Evolutionary conservation across 2,329 filamentous ascomycete species (phyloP), one percentile per base, ranked within the genome.

Genomic region (Pyricularia sp.): DNA sequence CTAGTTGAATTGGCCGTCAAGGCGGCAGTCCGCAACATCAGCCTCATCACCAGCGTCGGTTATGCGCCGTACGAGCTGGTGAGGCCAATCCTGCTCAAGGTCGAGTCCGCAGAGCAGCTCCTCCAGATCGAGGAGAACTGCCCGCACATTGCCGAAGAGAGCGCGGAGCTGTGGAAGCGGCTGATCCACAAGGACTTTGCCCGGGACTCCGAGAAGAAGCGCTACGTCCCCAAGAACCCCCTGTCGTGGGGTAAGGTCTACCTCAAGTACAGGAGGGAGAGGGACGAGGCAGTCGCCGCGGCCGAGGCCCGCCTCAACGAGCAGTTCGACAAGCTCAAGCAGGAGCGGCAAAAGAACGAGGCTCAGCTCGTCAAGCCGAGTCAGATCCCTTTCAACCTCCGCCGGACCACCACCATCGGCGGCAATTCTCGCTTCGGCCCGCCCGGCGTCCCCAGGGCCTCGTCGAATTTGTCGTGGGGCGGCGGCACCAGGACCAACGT

Each of bases 151-250:
- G 83, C 86, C 70, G 87, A 88, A 55, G 83, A 91, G 69, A 89
- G 89, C 58, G 84, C 81, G 25, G 90, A 93, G 73, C 81, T 94
- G 71, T 97, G 94, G 94, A 79, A 88, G 61, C 85, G 86, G 31
- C 86, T 97, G 74, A 95, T 98, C 77, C 85, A 87, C 67, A 87
- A 88, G 65, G 89, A 97, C 74, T 92, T 97, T 71, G 88, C 88
- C 1, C 81, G 86, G 69, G 90, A 88, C 77, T 20, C 58, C 3
- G 82, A 88, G 61, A 80, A 81, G 64, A 88, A 90, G 75, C 85
- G 87, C 30, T 86, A 89, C 72, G 81, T 87, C 28, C 91, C 92
- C 0, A 83, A 84, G 69, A 85, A 92, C 71, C 87, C 90, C 0
- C 82, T 82, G 50, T 88, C 88, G 70, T 97, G 93, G 93, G 88